Percentiles rank a stretch among this genome's conserved stretches.
These are phyloP conservation scores for Suhomyces yuchorum DNA, from an alignment of 1,139 yeast genomes.

Conservation along the genomic window DNA sequence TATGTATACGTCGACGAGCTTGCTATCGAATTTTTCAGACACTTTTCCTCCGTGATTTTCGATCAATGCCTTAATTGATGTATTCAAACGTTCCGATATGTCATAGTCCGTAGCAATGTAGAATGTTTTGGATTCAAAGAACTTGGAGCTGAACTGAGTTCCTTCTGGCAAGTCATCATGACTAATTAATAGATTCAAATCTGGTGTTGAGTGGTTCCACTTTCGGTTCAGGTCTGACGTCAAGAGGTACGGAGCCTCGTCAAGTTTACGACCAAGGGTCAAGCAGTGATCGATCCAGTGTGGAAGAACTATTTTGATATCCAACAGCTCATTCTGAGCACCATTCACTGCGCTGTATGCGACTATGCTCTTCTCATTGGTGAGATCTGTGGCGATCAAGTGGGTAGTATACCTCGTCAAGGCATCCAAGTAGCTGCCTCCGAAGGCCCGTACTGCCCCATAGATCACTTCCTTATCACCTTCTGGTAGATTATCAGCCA, in stretches of 20 bases:
- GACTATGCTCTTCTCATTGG: constrained; percentile 52
- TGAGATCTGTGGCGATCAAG: constrained; percentile 58
- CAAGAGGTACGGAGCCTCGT: constrained; percentile 55
- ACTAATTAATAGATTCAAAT: constrained; percentile 14
- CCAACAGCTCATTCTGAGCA: constrained; percentile 28
- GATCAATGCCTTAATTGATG: constrained; percentile 31
- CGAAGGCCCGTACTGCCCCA: constrained; percentile 70
- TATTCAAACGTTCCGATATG: constrained; percentile 32
- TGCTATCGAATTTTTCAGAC: constrained; percentile 19
- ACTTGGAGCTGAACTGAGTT: constrained; percentile 16
- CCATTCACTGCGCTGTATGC: constrained; percentile 42
- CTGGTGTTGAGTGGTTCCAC: constrained; percentile 17
- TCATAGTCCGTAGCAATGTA: constrained; percentile 38
- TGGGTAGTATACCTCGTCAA: constrained; percentile 77
- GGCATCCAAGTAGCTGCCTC: constrained; percentile 70
- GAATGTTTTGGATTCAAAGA: constrained; percentile 29
- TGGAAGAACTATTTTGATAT: constrained; percentile 68
- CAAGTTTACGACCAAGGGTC: constrained; percentile 50
- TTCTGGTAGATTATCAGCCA: constrained; percentile 56
- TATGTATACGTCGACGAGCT: constrained; percentile 57
- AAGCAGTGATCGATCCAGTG: constrained; percentile 78
- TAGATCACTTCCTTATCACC: constrained; percentile 68
- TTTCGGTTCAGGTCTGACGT: constrained; percentile 26
- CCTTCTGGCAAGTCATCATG: constrained; percentile 18
- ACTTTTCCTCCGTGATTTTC: constrained; percentile 37